Percentiles rank a stretch among this genome's conserved stretches.
Evolutionary conservation across 2,329 filamentous ascomycete species (phyloP).

Genomic region (Lecanoromycetidae sp.): DNA sequence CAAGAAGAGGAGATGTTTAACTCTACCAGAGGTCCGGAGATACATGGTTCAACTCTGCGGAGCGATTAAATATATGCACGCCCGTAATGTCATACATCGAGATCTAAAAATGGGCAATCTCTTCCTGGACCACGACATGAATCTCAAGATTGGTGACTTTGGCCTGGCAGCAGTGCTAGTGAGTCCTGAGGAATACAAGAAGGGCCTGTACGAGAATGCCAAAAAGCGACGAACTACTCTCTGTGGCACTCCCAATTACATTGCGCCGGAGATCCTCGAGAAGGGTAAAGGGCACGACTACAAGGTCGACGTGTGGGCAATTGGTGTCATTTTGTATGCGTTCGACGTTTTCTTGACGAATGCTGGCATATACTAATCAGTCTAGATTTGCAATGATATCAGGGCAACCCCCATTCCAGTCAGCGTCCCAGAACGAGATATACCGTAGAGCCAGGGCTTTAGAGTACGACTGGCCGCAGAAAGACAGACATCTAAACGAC

Average conservation of each 20-base stretch:
- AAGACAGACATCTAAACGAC: conserved; percentile 27
- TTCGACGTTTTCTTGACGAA: background rate
- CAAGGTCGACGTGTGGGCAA: conserved; percentile 95
- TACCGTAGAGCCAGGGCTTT: conserved; percentile 38
- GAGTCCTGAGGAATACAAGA: conserved; percentile 69
- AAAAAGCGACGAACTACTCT: conserved; percentile 63
- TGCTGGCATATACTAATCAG: background rate
- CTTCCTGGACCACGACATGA: conserved; percentile 89
- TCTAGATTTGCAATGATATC: conserved; percentile 85
- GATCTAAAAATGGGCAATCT: conserved; percentile 98
- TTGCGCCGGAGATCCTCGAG: conserved; percentile 89
- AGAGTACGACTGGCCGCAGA: conserved; percentile 39
- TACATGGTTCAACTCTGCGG: conserved; percentile 92
- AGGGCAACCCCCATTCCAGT: conserved; percentile 92
- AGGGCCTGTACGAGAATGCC: conserved; percentile 21
- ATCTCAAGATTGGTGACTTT: conserved; percentile 96
- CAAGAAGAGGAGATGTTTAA: conserved; percentile 78
- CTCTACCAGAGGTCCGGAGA: conserved; percentile 84
- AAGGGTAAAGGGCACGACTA: conserved; percentile 92
- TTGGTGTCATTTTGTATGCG: conserved; percentile 85
- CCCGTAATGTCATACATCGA: conserved; percentile 87
- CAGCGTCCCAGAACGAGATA: conserved; percentile 44
- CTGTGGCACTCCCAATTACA: conserved; percentile 96
- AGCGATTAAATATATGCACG: conserved; percentile 95
- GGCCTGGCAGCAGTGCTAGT: conserved; percentile 84